Base-by-base conservation (phyloP, 176 grass and related monocot species). In the Zoysia pacifica region DNA sequence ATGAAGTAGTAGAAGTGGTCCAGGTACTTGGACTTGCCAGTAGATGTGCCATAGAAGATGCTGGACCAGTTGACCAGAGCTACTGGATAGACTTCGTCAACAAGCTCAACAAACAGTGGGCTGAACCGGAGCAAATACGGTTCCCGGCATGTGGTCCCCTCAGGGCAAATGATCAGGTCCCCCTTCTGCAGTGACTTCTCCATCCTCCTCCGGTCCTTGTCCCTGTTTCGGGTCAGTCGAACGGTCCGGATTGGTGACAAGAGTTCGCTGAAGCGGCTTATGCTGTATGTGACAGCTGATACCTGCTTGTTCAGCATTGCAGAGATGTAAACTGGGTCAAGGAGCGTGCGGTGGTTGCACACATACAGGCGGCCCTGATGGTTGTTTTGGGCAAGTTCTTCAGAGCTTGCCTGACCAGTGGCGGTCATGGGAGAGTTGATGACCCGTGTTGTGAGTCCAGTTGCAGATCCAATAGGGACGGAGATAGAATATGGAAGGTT, bases 91-190 rank as follows among this genome's bases (percentile, higher is more conserved):
- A 97, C 71, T 79, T 90, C 85, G 1, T 85, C 28, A 5, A 42
- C 52, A 11, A 94, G 68, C 79, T 94, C 89, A 2, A 74, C 48
- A 14, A 85, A 92, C 66, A 97, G 77, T 3, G 87, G 84, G 81
- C 94, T 97, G 77, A 94, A 97, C 58, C 89, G 82, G 1, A 97
- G 80, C 7, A 97, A 74, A 65, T 92, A 92, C 0, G 94, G 83
- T 45, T 97, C 94, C 44, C 94, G 74, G 62, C 91, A 97, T 2
- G 94, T 97, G n/a, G 91, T 97, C 18, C 94, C 94, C 73, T 97
- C 94, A 3, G 94, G 94, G 87, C 91, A 97, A 35, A 97, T 75
- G 20, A 94, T 87, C 11, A 97, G 78, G 66, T 89, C 87, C 1
- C 91, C 91, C 6, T 73, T 64, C 9, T 41, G 56, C 64, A 94